These are phyloP conservation scores for Nicotiana rustica DNA, from an alignment of 305 asterid genomes.

Conservation along the genomic window DNA sequence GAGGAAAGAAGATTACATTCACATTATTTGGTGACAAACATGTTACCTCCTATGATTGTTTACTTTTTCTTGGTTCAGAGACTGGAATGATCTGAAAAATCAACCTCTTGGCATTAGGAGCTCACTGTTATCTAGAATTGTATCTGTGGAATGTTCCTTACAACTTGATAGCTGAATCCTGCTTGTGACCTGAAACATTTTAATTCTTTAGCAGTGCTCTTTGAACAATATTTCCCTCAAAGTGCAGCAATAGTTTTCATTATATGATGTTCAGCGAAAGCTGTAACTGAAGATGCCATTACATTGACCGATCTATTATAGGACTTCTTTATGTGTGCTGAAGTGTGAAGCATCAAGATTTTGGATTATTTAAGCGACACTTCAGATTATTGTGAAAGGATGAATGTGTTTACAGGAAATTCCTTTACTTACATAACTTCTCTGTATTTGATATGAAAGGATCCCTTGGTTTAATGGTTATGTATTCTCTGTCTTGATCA, in stretches of 20 bases:
- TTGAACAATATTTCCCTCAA: constrained; percentile 29
- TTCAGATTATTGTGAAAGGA: not conserved
- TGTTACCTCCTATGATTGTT: constrained; percentile 13
- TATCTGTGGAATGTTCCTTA: not conserved
- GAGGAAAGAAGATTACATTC: not conserved
- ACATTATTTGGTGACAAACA: not conserved
- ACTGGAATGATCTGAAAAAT: not conserved
- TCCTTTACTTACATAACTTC: not conserved
- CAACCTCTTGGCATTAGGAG: constrained; percentile 6
- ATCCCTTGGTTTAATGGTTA: constrained; percentile 8
- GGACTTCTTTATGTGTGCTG: constrained; percentile 1
- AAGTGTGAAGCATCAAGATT: constrained; percentile 9
- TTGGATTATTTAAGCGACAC: constrained; percentile 20
- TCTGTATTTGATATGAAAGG: not conserved
- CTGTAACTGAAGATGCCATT: constrained; percentile 9
- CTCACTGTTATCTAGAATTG: constrained; percentile 20
- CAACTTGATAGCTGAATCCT: not conserved
- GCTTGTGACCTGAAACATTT: constrained; percentile 11
- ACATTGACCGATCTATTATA: not conserved
- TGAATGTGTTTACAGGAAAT: constrained; percentile 24
- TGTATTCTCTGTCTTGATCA: constrained; percentile 26
- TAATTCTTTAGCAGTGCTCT: not conserved
- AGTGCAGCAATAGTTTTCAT: not conserved
- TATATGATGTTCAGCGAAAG: not conserved
- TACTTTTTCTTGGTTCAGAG: constrained; percentile 16